A percentile compares a stretch with the other conserved stretches of the same genome.
These are phyloP conservation scores for Somion occarium DNA, from an alignment of 1,284 basidiomycete species.

Conservation along the genomic window DNA sequence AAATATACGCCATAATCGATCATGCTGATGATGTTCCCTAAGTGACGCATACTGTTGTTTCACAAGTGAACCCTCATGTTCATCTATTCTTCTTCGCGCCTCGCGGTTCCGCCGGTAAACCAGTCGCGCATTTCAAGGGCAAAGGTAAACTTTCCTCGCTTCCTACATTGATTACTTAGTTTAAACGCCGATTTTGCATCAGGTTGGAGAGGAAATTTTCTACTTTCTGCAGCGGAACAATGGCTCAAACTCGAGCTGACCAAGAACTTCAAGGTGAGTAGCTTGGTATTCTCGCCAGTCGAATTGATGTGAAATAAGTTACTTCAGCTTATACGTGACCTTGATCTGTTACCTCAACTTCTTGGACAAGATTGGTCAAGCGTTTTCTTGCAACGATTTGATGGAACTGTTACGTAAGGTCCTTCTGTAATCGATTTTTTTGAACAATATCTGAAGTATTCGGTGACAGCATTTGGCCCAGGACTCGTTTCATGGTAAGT, in stretches of 20 bases:
- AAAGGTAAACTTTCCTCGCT: conserved; percentile 52
- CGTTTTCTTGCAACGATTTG: conserved; percentile 88
- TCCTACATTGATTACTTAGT: not conserved
- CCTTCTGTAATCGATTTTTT: not conserved
- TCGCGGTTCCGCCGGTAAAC: conserved; percentile 89
- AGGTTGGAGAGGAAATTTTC: conserved; percentile 96
- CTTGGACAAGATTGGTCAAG: conserved; percentile 94
- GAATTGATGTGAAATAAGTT: not conserved
- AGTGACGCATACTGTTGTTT: conserved; percentile 96
- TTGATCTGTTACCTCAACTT: conserved; percentile 85
- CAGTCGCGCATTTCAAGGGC: conserved; percentile 88
- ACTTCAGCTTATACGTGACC: conserved; percentile 80
- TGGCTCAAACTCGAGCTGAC: conserved; percentile 92
- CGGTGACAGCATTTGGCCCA: conserved; percentile 78
- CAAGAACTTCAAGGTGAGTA: conserved; percentile 84
- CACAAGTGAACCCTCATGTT: conserved; percentile 96
- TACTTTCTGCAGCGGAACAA: conserved; percentile 88
- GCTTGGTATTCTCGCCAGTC: not conserved
- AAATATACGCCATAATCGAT: conserved; percentile 5
- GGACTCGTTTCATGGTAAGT: conserved; percentile 68
- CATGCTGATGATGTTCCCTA: conserved; percentile 10
- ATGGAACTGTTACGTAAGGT: conserved; percentile 75
- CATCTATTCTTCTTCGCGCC: conserved; percentile 98
- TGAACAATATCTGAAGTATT: conserved; percentile 4
- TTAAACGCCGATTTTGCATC: not conserved